These are phyloP conservation scores for Inga laurina DNA, from an alignment of 306 rosid genomes.

Conservation along the genomic window DNA sequence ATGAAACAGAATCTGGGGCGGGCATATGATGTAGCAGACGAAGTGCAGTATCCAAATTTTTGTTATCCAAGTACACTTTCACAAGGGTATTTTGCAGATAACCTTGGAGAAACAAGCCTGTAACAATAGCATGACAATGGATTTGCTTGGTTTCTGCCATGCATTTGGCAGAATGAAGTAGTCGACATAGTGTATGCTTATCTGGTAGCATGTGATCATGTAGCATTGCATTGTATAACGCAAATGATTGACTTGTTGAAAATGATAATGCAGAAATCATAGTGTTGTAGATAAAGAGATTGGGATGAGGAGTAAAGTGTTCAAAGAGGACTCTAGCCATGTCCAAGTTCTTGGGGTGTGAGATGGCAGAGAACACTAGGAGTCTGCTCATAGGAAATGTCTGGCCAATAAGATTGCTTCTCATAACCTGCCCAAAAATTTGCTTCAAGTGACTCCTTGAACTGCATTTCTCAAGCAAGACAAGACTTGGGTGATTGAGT, in stretches of 20 bases:
- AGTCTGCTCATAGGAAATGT: conserved; percentile 75
- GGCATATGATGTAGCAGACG: conserved; percentile 39
- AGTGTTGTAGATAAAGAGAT: conserved; percentile 56
- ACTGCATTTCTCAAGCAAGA: conserved; percentile 55
- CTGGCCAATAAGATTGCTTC: conserved; percentile 46
- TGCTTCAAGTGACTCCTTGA: conserved; percentile 59
- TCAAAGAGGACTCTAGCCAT: conserved; percentile 50
- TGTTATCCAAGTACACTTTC: conserved; percentile 44
- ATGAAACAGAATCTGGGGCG: conserved; percentile 42
- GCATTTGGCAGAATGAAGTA: conserved; percentile 41
- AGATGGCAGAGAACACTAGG: conserved; percentile 55
- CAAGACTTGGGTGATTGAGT: conserved; percentile 50
- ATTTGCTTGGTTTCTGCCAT: conserved; percentile 46
- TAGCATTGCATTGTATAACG: conserved; percentile 47
- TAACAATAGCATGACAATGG: conserved; percentile 53
- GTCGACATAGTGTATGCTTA: conserved; percentile 47
- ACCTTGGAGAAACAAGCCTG: conserved; percentile 44
- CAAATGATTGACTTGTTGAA: conserved; percentile 39
- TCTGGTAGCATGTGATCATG: conserved; percentile 41
- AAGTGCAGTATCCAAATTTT: conserved; percentile 38
- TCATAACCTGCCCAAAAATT: conserved; percentile 59
- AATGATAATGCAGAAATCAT: conserved; percentile 55
- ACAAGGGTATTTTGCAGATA: conserved; percentile 50
- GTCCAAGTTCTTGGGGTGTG: conserved; percentile 54
- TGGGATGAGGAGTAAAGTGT: conserved; percentile 56